phyloP scores from a whole-genome alignment of 129 eudicot genomes.

The Artemisia annua region DNA sequence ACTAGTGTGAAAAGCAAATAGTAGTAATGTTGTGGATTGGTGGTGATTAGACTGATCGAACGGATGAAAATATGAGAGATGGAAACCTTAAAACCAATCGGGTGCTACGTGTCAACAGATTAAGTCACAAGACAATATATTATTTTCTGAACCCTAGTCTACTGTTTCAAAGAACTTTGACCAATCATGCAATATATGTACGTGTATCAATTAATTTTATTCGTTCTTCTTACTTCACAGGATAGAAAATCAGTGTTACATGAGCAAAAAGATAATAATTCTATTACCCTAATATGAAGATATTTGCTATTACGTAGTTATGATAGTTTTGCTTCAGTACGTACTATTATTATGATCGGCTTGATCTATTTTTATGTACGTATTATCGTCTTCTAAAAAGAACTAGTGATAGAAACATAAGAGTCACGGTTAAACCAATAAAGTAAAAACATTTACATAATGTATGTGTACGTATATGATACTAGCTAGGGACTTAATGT shows the following conservation, averaged over 20 bases:
- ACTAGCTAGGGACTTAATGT: no score
- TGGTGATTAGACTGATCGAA: conserved; percentile 30
- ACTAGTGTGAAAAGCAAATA: not conserved
- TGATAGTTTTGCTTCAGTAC: no score
- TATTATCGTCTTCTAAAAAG: no score
- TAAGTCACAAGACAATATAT: not conserved
- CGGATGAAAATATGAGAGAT: conserved; percentile 1
- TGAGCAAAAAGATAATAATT: no score
- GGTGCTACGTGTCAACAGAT: conserved; percentile 26
- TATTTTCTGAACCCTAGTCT: conserved; percentile 1
- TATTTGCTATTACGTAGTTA: no score
- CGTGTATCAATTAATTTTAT: not conserved
- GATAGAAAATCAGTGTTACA: not conserved
- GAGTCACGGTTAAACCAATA: no score
- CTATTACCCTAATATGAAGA: no score
- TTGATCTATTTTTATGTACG: no score
- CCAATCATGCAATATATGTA: not conserved
- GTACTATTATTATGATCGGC: no score
- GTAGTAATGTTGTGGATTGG: not conserved
- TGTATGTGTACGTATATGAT: no score
- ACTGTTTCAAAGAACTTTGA: not conserved
- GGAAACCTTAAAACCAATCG: conserved; percentile 34
- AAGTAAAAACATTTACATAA: no score
- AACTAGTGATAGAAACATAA: no score
- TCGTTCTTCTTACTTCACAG: not conserved